Evolutionary conservation across 257 asterid genomes (phyloP).

Genomic region (Parsonsia alboflavescens): DNA sequence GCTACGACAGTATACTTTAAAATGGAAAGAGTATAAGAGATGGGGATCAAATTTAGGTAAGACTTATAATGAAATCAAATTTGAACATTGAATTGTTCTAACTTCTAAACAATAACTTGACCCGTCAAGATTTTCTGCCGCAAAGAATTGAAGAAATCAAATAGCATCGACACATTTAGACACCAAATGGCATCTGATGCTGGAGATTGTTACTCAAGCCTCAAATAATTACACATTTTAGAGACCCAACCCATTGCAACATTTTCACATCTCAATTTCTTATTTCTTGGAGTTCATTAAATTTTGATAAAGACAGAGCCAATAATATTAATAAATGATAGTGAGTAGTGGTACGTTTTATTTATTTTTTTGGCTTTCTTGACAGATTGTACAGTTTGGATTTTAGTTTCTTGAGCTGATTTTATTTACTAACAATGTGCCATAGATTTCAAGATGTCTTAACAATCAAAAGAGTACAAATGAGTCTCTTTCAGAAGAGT

Average conservation of each 20-base stretch:
- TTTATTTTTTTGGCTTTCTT: constrained; percentile 1
- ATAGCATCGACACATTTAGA: not conserved
- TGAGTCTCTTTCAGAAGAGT: constrained; percentile 22
- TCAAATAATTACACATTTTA: not conserved
- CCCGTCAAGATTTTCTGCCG: too few species aligned
- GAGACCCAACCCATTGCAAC: not conserved
- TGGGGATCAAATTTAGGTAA: too few species aligned
- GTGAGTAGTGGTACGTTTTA: not conserved
- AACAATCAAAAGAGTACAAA: constrained; percentile 15
- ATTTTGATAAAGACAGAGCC: too few species aligned
- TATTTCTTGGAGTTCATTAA: not conserved
- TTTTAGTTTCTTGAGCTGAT: not conserved
- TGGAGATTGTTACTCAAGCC: not conserved
- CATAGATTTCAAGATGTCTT: constrained; percentile 1
- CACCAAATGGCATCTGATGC: not conserved
- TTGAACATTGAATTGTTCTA: too few species aligned
- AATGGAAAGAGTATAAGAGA: too few species aligned
- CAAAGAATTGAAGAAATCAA: not conserved
- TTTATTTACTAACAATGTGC: not conserved
- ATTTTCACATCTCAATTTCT: too few species aligned
- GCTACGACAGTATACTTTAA: too few species aligned
- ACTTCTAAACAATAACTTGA: too few species aligned
- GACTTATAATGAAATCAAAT: too few species aligned
- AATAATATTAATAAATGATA: not conserved
- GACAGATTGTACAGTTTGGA: constrained; percentile 4